Evolutionary conservation across 106 monocot genomes (phyloP), one percentile per base, ranked within the genome.

Genomic region (Agapanthus africanus): DNA sequence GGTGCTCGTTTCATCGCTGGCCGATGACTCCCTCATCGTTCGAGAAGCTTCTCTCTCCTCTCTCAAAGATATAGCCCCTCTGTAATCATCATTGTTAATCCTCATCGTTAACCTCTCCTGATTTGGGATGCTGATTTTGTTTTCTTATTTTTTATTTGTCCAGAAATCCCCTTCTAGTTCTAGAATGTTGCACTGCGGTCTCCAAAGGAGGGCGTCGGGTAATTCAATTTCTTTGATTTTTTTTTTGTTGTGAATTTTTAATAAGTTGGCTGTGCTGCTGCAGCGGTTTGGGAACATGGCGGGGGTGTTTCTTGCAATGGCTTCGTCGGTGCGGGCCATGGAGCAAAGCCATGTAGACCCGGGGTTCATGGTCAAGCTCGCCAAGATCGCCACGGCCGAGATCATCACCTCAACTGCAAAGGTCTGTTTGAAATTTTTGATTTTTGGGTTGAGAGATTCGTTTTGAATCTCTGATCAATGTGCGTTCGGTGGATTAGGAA

Each of bases 351-450:
- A 99, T 74, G 87, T 78, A 14, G 87, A 92, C 37, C 77, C 75
- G 6, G 34, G 69, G 2, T 74, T 83, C 62, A 78, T 99, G 84
- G 59, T 68, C 36, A 87, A 74, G 70, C 82, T 99, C 14, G 84
- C 80, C 2, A 92, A 90, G 74, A 87, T 85, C 19, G 92, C 92
- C 7, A 99, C 89, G 6, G 37, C 89, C 5, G 97, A 99, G 75
- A 79, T 99, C 40, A 84, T 99, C 64, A 92, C 84, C 26, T 90
- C 97, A 14, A 99, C 92, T 88, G 97, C 97, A 18, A 92, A 92
- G 88, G 91, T 90, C 37, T 59, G 47, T 46, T 23, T 56, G 2
- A 3, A n/a, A n/a, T 14, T 41, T 46, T 46, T 6, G 1, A 25
- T 61, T 51, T 14, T 54, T 26, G 23, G 2, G 11, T 59, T 59